Evolutionary conservation across 441 rosid species (phyloP), one percentile per base, ranked within the genome.

Genomic region (Isatis lusitanica): DNA sequence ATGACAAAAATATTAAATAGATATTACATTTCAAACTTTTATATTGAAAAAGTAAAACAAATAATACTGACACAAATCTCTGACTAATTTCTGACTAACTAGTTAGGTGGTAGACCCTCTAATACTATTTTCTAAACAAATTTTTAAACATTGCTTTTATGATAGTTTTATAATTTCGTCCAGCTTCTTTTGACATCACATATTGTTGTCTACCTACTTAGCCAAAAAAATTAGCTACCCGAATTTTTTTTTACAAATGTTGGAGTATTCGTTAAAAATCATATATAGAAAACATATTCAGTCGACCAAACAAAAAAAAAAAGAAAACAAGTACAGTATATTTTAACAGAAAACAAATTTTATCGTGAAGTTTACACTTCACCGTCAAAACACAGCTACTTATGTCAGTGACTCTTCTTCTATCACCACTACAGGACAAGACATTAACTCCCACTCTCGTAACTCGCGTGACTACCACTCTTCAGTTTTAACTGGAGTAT

Each of bases 331-430:
- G 66, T 46, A 35, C 16, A 35, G 28, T 15, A 51, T 66, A 30
- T 21, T 17, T 33, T 7, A 28, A 72, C 26, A 40, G 48, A 33
- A 69, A 50, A 64, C 42, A 51, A 42, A 47, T 15, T 68, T 56
- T 74, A 68, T 66, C 82, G 76, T 79, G 59, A 74, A 69, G 78
- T 59, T 59, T 24, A 79, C 71, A 65, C 76, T 74, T 74, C 79
- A 74, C 75, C 79, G 73, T 79, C 79, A 70, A 78, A 76, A 70
- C 80, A 78, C 81, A 74, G 82, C 82, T 74, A 74, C 82, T 79
- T 70, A 53, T 74, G 78, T 78, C 78, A 78, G 78, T 68, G 78
- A 78, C 72, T 65, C 67, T 70, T 55, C 71, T 77, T 35, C 78
- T 78, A 71, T 71, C 62, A 75, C 76, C 74, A 42, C 78, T 64